These are phyloP conservation scores for Calocera cornea DNA, from an alignment of 768 basidiomycete genomes.

Conservation along the genomic window DNA sequence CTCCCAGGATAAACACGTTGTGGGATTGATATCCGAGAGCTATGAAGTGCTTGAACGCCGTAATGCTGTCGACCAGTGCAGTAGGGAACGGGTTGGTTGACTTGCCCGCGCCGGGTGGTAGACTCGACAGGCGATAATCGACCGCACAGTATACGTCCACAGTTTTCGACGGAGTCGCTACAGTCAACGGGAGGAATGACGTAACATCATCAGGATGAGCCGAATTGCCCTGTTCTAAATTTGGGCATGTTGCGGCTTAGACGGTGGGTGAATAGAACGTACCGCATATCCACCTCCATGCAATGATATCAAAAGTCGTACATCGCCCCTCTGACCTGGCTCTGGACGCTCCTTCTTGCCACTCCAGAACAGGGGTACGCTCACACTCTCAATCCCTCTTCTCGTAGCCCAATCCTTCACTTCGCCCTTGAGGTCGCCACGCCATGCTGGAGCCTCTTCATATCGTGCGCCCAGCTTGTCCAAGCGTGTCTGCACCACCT, in stretches of 20 bases:
- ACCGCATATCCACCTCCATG: background rate
- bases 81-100: slow-evolving; percentile 53
- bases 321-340: background rate
- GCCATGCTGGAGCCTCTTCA: background rate
- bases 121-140: slow-evolving; percentile 57
- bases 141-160: slow-evolving; percentile 17
- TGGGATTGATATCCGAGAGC: slow-evolving; percentile 40
- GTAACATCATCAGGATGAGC: background rate
- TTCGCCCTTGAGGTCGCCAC: background rate
- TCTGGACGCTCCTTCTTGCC: background rate
- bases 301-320: background rate
- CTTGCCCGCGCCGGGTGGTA: slow-evolving; percentile 24
- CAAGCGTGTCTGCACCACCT: background rate
- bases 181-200: background rate
- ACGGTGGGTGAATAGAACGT: background rate
- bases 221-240: background rate
- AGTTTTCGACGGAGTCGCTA: background rate
- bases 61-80: slow-evolving; percentile 50
- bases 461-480: background rate
- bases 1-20: slow-evolving; percentile 54
- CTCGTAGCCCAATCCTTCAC: background rate
- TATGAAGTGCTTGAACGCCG: slow-evolving; percentile 50
- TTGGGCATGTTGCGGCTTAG: background rate
- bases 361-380: background rate
- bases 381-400: background rate